Base-by-base conservation (phyloP, 179 eudicot species). In the Carnegiea gigantea region DNA sequence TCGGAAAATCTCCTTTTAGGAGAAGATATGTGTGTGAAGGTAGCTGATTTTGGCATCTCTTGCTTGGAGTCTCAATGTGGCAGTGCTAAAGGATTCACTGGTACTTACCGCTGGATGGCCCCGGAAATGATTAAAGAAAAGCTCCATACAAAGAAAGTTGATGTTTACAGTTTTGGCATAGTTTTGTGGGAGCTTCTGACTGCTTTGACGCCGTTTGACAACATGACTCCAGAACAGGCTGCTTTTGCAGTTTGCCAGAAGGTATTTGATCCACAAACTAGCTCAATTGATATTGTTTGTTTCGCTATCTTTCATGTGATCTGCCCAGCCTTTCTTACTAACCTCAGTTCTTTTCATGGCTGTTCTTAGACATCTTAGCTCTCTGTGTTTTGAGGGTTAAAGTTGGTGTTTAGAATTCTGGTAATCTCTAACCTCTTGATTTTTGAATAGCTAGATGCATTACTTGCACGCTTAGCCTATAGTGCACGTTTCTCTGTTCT, bases 71-170 rank as follows among this genome's bases (percentile, higher is more conserved):
- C 99, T 81, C 98, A 97, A 81, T 90, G 93, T 80, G 95, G 98
- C 49, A 93, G 92, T 82, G 88, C 94, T 9, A 95, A 93, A 85
- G 98, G 98, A 79, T 95, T 97, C 83, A 95, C 94, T 0, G 97
- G 99, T 48, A 97, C 99, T 38, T 97, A 97, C 75, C 91, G 99
- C 0, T 97, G 99, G 99, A 97, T 97, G 99, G 99, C 99, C 12
- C 99, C 98, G 0, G 99, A 97, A 82, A 97, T 97, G 98, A 93
- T 95, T 30, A 93, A 77, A 82, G 99, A 95, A 79, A 87, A 95
- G 77, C 88, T 86, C 53, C 98, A 95, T 80, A 97, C 99, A 4
- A 97, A 90, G 90, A 97, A 97, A 84, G 97, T 97, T 43, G 99
- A 97, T 82, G 98, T 97, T 67, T 97, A 97, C 82, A 95, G 99